A percentile compares a stretch with the other conserved stretches of the same genome.
phyloP scores from a whole-genome alignment of 2,329 filamentous ascomycete species.

The Pyrenophora teres region DNA sequence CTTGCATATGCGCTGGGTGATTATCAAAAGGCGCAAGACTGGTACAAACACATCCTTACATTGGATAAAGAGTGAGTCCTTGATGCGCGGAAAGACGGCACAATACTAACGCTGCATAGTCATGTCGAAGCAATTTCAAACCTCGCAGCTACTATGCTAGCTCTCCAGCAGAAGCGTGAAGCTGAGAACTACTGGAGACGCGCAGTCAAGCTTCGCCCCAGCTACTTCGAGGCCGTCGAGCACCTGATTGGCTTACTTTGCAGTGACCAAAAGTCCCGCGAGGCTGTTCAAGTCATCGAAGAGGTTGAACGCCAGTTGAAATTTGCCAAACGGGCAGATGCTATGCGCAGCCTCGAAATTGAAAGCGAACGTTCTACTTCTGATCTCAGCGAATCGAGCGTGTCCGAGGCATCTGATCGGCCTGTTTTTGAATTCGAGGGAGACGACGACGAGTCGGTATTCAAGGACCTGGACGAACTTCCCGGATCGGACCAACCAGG shows the following conservation, averaged over 20 bases:
- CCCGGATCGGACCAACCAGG: constrained; percentile 55
- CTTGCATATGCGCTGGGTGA: constrained; percentile 87
- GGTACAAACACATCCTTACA: constrained; percentile 71
- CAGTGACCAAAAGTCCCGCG: constrained; percentile 75
- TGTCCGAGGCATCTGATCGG: constrained; percentile 62
- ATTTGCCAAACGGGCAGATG: constrained; percentile 52
- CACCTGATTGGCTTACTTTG: constrained; percentile 89
- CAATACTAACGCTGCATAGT: constrained; percentile 50
- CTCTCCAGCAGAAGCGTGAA: constrained; percentile 79
- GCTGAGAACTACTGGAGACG: constrained; percentile 84
- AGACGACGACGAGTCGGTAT: constrained; percentile 45
- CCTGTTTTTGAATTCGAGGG: constrained; percentile 60
- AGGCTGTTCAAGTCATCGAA: constrained; percentile 86
- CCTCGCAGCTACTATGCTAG: constrained; percentile 84
- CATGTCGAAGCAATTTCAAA: constrained; percentile 95
- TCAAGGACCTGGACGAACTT: constrained; percentile 48
- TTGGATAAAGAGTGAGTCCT: constrained; percentile 59
- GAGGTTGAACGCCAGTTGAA: constrained; percentile 78
- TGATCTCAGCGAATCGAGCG: constrained; percentile 59
- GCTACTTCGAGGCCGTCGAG: constrained; percentile 92
- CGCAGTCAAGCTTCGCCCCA: constrained; percentile 81
- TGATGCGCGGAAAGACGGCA: background rate
- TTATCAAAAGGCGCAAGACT: constrained; percentile 75
- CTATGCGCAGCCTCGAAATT: constrained; percentile 56
- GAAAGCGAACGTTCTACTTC: constrained; percentile 66